These are phyloP conservation scores for Cicer pinnatifidum DNA, from an alignment of 306 rosid genomes.

Conservation along the genomic window DNA sequence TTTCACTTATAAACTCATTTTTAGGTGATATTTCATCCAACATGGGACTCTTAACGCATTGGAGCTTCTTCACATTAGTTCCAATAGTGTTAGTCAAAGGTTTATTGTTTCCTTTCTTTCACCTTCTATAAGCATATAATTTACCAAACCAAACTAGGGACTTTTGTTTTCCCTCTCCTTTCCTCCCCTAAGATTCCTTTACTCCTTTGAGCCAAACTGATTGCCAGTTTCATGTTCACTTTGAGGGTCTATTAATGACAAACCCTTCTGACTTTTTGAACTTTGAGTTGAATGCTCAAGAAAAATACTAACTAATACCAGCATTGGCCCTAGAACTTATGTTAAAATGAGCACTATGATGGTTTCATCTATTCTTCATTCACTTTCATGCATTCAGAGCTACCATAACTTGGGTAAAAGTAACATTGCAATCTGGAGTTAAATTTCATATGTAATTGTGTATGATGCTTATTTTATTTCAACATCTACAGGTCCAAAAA, in stretches of 20 bases:
- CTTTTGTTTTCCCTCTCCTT: background rate
- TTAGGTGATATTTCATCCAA: too few species aligned
- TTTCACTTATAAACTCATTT: too few species aligned
- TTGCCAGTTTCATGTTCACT: slow-evolving; percentile 11
- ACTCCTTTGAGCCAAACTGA: background rate
- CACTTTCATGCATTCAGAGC: slow-evolving; percentile 1
- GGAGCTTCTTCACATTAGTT: background rate
- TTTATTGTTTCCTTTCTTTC: too few species aligned
- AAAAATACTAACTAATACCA: background rate
- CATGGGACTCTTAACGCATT: background rate
- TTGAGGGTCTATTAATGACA: background rate
- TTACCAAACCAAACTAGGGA: background rate
- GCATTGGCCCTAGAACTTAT: background rate
- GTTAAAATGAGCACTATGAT: slow-evolving; percentile 5
- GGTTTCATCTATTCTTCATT: slow-evolving; percentile 25
- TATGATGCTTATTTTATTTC: slow-evolving; percentile 20
- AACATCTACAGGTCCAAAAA: slow-evolving; percentile 39
- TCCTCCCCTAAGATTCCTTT: background rate
- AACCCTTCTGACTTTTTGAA: too few species aligned
- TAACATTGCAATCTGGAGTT: slow-evolving; percentile 5
- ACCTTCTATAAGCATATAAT: too few species aligned
- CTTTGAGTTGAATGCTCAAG: too few species aligned
- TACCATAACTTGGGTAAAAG: background rate
- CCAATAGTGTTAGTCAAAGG: too few species aligned
- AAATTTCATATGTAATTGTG: background rate